Evolutionary conservation across 257 asterid species (phyloP).

Genomic region (Parsonsia alboflavescens): DNA sequence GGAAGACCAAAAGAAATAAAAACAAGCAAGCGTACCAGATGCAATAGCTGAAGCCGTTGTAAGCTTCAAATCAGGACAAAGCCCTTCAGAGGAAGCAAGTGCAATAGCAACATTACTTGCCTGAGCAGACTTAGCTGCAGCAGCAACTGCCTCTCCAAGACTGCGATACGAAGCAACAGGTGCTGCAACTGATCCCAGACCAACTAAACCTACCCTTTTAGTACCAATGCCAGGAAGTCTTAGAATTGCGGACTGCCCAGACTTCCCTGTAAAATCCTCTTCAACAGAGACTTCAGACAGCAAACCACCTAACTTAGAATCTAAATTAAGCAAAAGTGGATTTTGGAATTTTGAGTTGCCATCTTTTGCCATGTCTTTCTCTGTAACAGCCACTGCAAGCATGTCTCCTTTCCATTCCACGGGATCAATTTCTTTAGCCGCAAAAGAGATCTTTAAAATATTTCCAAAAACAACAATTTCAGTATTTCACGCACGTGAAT

Average conservation of each 20-base stretch:
- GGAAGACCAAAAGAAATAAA: neutral
- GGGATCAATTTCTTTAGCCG: conserved; percentile 80
- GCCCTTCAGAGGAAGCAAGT: conserved; percentile 66
- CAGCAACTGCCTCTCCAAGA: conserved; percentile 92
- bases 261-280: conserved; percentile 89
- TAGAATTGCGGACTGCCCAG: conserved; percentile 78
- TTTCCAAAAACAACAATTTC: conserved; percentile 11
- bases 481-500: conserved; percentile 1
- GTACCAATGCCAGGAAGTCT: conserved; percentile 75
- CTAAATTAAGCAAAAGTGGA: conserved; percentile 61
- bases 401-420: conserved; percentile 97
- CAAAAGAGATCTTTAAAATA: conserved; percentile 58
- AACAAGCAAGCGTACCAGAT: conserved; percentile 43
- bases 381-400: conserved; percentile 84
- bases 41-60: conserved; percentile 78
- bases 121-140: conserved; percentile 75
- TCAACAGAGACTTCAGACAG: conserved; percentile 71
- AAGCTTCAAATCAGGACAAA: conserved; percentile 55
- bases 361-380: conserved; percentile 75
- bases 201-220: conserved; percentile 74
- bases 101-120: conserved; percentile 73
- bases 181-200: conserved; percentile 62
- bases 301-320: conserved; percentile 65
- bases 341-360: conserved; percentile 70
- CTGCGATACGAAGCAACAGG: conserved; percentile 54